Percentiles rank a stretch among this genome's conserved stretches.
Evolutionary conservation across 352 stramenopile species (phyloP).

Genomic region (Phytophthora lateralis): DNA sequence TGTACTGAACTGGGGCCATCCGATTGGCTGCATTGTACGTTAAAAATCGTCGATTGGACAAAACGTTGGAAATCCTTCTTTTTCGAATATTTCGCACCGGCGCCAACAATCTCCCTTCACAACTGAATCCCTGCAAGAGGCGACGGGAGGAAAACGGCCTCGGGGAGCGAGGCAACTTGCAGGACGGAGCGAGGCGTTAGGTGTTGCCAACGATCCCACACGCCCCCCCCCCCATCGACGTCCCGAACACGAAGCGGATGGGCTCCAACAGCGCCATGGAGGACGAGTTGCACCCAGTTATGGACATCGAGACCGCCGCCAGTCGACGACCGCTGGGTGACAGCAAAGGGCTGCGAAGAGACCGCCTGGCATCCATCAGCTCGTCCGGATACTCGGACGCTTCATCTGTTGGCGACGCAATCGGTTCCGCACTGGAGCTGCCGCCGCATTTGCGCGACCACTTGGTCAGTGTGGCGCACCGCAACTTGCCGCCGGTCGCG

Average conservation of each 20-base stretch:
- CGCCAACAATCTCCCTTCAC: constrained; percentile 24
- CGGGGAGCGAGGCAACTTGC: constrained; percentile 14
- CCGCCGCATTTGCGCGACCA: constrained; percentile 67
- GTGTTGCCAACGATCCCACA: neutral
- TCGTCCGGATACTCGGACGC: constrained; percentile 51
- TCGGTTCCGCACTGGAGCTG: constrained; percentile 44
- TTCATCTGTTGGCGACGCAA: constrained; percentile 38
- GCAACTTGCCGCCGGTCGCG: constrained; percentile 31
- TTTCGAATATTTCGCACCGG: constrained; percentile 36
- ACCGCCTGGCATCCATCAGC: constrained; percentile 40
- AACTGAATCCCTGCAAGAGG: constrained; percentile 32
- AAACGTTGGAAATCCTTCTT: constrained; percentile 20
- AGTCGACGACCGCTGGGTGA: constrained; percentile 35
- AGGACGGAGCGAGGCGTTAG: neutral
- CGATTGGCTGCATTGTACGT: constrained; percentile 13
- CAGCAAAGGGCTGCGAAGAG: constrained; percentile 41
- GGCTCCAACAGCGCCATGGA: constrained; percentile 55
- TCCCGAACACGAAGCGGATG: constrained; percentile 19
- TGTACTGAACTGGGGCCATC: constrained; percentile 8
- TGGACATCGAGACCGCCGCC: constrained; percentile 41
- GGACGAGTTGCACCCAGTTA: constrained; percentile 49
- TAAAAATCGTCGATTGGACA: constrained; percentile 32
- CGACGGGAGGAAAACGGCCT: constrained; percentile 17
- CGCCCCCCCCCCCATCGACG: neutral
- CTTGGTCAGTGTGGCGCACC: constrained; percentile 50